These are phyloP conservation scores for Boletus sp. DNA, from an alignment of 768 basidiomycete species.

Conservation along the genomic window DNA sequence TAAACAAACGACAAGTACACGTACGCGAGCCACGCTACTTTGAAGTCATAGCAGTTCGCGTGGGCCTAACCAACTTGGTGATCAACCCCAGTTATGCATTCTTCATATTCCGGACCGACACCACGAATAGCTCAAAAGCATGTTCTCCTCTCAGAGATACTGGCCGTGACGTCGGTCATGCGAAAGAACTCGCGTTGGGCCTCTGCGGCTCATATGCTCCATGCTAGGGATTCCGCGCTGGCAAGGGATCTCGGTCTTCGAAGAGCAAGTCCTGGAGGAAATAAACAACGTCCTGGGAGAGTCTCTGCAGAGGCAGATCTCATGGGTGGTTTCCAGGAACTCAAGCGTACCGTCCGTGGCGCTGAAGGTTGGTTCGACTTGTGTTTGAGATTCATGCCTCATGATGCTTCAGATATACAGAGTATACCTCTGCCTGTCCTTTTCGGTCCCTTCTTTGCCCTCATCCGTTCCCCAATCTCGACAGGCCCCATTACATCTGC, in stretches of 20 bases:
- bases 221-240: constrained; percentile 62
- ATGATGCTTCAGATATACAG: constrained; percentile 52
- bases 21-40: not conserved
- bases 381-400: constrained; percentile 12
- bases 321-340: constrained; percentile 85
- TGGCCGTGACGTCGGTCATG: constrained; percentile 91
- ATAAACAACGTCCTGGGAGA: constrained; percentile 43
- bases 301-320: constrained; percentile 76
- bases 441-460: constrained; percentile 86
- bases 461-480: constrained; percentile 90
- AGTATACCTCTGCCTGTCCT: constrained; percentile 59
- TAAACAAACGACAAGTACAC: constrained; percentile 24
- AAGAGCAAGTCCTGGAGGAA: constrained; percentile 50
- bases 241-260: constrained; percentile 75
- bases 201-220: constrained; percentile 61
- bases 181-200: constrained; percentile 98
- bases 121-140: constrained; percentile 58
- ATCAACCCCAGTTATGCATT: constrained; percentile 14
- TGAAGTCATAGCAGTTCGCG: not conserved
- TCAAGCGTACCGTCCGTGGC: constrained; percentile 72
- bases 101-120: constrained; percentile 12
- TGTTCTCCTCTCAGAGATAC: constrained; percentile 86
- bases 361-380: constrained; percentile 51
- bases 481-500: constrained; percentile 98
- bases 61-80: not conserved